phyloP scores from a whole-genome alignment of 257 asterid species.

The Scutellaria galericulata region DNA sequence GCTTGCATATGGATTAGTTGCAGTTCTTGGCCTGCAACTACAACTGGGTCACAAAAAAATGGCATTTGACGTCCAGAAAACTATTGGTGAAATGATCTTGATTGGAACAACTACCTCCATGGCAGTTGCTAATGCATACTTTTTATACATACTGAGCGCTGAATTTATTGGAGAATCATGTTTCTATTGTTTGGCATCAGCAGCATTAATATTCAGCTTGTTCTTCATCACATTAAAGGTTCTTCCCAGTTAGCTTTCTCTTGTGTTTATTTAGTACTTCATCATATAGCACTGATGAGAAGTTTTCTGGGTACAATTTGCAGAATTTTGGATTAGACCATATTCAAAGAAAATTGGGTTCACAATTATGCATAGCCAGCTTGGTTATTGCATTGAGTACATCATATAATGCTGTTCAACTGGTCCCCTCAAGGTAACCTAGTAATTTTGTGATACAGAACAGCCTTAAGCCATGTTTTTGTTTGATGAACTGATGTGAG shows the following conservation, averaged over 20 bases:
- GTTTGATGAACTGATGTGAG: constrained; percentile 14
- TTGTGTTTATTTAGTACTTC: constrained; percentile 15
- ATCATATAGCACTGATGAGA: constrained; percentile 12
- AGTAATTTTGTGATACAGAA: not conserved
- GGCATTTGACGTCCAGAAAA: constrained; percentile 48
- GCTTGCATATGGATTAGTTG: constrained; percentile 72
- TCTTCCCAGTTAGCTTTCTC: not conserved
- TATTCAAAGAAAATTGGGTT: constrained; percentile 54
- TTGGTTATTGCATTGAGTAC: constrained; percentile 57
- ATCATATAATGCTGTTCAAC: constrained; percentile 56
- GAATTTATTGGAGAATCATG: constrained; percentile 69
- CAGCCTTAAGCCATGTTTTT: constrained; percentile 17
- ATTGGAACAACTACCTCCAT: constrained; percentile 64
- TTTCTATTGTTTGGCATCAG: constrained; percentile 66
- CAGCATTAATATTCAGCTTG: constrained; percentile 62
- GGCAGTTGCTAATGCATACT: constrained; percentile 76
- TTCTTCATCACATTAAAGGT: constrained; percentile 71
- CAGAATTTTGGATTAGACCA: constrained; percentile 65
- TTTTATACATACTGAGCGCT: constrained; percentile 61
- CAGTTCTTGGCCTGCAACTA: constrained; percentile 54
- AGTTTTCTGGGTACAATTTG: constrained; percentile 31
- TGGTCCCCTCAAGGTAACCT: constrained; percentile 60
- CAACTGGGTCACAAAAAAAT: constrained; percentile 45
- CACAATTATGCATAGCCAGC: constrained; percentile 62
- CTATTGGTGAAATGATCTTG: constrained; percentile 47